Evolutionary conservation across 352 stramenopile genomes (phyloP).

Genomic region (Globisporangium nagaii): DNA sequence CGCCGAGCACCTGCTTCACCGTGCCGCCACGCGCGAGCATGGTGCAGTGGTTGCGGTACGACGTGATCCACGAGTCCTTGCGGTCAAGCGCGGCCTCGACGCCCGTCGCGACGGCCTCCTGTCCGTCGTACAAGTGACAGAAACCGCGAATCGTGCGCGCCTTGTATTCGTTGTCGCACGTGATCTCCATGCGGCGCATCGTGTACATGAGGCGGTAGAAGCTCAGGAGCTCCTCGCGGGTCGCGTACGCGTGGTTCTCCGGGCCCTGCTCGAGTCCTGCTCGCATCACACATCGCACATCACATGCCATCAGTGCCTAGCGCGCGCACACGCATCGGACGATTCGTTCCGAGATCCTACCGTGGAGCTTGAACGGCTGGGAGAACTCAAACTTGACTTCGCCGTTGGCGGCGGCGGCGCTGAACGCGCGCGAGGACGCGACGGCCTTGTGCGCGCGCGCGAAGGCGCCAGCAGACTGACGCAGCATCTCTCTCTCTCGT

Average conservation of each 20-base stretch:
- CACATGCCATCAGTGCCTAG: neutral
- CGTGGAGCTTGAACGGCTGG: constrained; percentile 76
- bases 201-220: constrained; percentile 99
- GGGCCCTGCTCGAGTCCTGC: constrained; percentile 70
- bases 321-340: neutral
- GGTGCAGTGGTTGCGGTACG: constrained; percentile 99
- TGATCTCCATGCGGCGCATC: constrained; percentile 99
- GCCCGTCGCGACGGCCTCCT: constrained; percentile 98
- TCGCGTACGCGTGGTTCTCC: constrained; percentile 61
- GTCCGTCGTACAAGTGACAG: constrained; percentile 99
- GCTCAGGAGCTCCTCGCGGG: constrained; percentile 94
- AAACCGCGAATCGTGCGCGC: constrained; percentile 97
- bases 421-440: constrained; percentile 47
- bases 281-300: neutral
- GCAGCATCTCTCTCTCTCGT: constrained; percentile 39
- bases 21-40: constrained; percentile 92
- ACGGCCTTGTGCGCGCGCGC: constrained; percentile 23
- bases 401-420: constrained; percentile 28
- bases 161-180: constrained; percentile 99
- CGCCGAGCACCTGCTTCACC: constrained; percentile 91
- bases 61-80: constrained; percentile 98
- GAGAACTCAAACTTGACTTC: constrained; percentile 72
- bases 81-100: constrained; percentile 93
- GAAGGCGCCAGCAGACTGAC: constrained; percentile 42
- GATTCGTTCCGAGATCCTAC: constrained; percentile 27